Conservation (phyloP, 495 filamentous ascomycete species). For the Chaetomium tenue region DNA sequence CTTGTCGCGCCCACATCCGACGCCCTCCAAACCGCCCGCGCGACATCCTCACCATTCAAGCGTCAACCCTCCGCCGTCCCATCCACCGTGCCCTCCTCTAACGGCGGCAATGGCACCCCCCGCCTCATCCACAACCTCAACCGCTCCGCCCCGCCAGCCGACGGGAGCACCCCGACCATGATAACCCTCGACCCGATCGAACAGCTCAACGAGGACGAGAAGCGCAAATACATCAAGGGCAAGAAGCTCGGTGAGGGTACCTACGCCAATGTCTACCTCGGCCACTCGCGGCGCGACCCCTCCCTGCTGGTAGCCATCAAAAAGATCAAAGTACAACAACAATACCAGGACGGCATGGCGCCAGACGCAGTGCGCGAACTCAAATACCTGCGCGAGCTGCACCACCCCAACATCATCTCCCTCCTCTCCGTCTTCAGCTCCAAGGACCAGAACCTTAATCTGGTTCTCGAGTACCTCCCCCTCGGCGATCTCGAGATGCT, state of each 20-base stretch:
- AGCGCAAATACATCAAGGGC: conserved; percentile 88
- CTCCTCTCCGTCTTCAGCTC: conserved; percentile 88
- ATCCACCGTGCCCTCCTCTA: no score
- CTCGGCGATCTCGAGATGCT: conserved; percentile 89
- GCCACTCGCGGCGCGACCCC: conserved; percentile 67
- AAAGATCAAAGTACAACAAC: conserved; percentile 92
- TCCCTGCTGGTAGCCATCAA: conserved; percentile 84
- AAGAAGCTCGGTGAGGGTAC: conserved; percentile 90
- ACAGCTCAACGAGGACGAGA: conserved; percentile 84
- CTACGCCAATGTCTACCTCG: conserved; percentile 92
- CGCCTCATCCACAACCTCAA: no score
- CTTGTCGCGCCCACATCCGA: no score
- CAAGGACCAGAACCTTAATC: conserved; percentile 85
- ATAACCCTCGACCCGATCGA: conserved; percentile 64
- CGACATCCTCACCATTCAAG: no score
- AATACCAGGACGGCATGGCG: conserved; percentile 77
- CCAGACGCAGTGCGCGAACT: conserved; percentile 95
- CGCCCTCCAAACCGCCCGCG: no score
- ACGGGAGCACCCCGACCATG: neutral
- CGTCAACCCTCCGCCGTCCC: no score
- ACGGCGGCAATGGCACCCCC: no score
- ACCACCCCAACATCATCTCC: conserved; percentile 91
- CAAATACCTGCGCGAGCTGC: conserved; percentile 91
- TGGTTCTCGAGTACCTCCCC: conserved; percentile 91
- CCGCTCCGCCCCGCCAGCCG: no score